These are phyloP conservation scores for Eucalyptus erythrocorys DNA, from an alignment of 345 rosid species.

Conservation along the genomic window DNA sequence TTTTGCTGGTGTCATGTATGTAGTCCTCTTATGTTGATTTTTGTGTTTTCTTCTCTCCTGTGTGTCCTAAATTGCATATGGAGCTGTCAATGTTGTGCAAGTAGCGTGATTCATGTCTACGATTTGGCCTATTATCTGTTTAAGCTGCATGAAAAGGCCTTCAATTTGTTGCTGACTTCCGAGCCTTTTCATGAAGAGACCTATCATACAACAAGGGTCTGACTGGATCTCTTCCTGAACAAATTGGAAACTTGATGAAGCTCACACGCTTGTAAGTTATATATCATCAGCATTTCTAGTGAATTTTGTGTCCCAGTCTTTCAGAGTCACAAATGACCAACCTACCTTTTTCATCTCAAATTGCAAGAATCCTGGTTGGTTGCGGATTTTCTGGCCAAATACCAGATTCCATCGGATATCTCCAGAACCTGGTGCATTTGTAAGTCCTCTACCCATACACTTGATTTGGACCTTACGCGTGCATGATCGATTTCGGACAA, in stretches of 20 bases:
- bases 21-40: background rate
- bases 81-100: background rate
- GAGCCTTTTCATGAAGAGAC: conserved; percentile 39
- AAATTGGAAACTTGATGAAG: conserved; percentile 50
- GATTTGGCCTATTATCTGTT: background rate
- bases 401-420: conserved; percentile 58
- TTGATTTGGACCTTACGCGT: background rate
- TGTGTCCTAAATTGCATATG: background rate
- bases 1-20: background rate
- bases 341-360: background rate
- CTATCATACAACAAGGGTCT: conserved; percentile 54
- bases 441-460: conserved; percentile 18
- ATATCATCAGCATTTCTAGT: background rate
- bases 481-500: background rate
- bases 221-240: conserved; percentile 52
- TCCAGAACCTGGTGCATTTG: conserved; percentile 37
- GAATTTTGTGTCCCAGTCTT: background rate
- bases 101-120: background rate
- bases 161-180: background rate
- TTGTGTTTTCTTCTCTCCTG: background rate
- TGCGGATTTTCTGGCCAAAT: conserved; percentile 66
- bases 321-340: background rate
- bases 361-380: conserved; percentile 58
- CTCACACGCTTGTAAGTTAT: conserved; percentile 55
- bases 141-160: background rate